These are phyloP conservation scores for Hymenotorrendiella dingleyae DNA, from an alignment of 2,329 filamentous ascomycete genomes.

Conservation along the genomic window DNA sequence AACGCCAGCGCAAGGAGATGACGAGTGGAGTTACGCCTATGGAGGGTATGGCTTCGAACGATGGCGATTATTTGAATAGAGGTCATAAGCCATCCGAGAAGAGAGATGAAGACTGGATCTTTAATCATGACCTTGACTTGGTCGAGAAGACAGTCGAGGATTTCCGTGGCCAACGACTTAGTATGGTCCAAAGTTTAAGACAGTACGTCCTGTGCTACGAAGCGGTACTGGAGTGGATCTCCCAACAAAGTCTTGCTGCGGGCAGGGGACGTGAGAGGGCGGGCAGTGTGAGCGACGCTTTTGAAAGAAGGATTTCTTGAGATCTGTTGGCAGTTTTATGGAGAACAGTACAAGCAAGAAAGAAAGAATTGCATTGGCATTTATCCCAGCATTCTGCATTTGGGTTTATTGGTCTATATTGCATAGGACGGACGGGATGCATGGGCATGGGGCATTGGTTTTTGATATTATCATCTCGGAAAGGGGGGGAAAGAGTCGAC, in stretches of 20 bases:
- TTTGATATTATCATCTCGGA: too few species aligned
- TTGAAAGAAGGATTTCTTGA: background rate
- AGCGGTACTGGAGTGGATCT: conserved; percentile 83
- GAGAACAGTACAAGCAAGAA: too few species aligned
- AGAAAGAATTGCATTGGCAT: too few species aligned
- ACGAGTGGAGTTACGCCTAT: conserved; percentile 35
- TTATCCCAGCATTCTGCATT: too few species aligned
- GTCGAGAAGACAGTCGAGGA: conserved; percentile 86
- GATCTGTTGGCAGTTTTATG: too few species aligned
- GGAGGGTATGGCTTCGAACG: conserved; percentile 32
- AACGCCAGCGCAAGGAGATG: conserved; percentile 59
- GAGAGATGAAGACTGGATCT: conserved; percentile 57
- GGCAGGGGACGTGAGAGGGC: conserved; percentile 17
- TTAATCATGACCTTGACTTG: conserved; percentile 66
- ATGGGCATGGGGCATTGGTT: too few species aligned
- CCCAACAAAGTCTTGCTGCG: conserved; percentile 26
- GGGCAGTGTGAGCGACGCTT: conserved; percentile 18
- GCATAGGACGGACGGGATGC: too few species aligned
- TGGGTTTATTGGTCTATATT: too few species aligned
- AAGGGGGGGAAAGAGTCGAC: too few species aligned
- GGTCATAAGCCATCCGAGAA: conserved; percentile 7
- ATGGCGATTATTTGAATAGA: conserved; percentile 23
- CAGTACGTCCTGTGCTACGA: conserved; percentile 98
- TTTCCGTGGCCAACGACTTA: conserved; percentile 79
- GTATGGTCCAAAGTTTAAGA: conserved; percentile 92